Base-by-base conservation (phyloP, 2,329 filamentous ascomycete genomes). In the Aspergillus niger region DNA sequence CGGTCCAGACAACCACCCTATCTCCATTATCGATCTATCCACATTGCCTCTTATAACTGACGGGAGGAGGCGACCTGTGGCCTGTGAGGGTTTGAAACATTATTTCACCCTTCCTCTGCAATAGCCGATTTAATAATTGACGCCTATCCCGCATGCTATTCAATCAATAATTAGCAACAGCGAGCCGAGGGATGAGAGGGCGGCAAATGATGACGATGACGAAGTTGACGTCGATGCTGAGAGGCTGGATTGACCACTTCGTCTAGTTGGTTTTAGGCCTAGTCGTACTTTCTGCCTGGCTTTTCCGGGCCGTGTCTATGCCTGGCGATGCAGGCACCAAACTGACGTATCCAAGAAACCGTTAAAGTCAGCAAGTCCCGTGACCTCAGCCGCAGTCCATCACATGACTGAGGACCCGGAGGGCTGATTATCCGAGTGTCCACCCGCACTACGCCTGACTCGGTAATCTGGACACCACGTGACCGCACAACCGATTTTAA, bases 401-500 rank as follows among this genome's bases (percentile, higher is more conserved):
- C 59, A 65, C 55, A 36, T 65, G 62, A 64, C 26, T 8, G 8
- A 36, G 28, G 11, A 47, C 8, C 36, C 55, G 63, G 54, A 57
- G 48, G 38, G 24, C 48, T 22, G 51, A 59, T 62, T 22, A 54
- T 62, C 62, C 63, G 60, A 59, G 28, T 36, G 10, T 3, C 1
- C 5, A 8, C n/a, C 28, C 15, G 13, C 62, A 41, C 67, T 67
- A 67, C 26, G 13, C 57, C 50, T 2, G 15, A 61, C 53, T n/a
- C 8, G 58, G 57, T 3, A 63, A 36, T 17, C 20, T 52, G 2
- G 3, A 2, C 2, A 1, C 0, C 72, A 77, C 72, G 75, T 77
- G 74, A 77, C 59, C 76, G 57, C 76, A 78, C 74, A 76, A 75
- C 56, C 68, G 63, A 74, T 73, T 76, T 77, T 75, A 75, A 73